phyloP scores from a whole-genome alignment of 1,284 basidiomycete genomes.

The Moniliella sp. region DNA sequence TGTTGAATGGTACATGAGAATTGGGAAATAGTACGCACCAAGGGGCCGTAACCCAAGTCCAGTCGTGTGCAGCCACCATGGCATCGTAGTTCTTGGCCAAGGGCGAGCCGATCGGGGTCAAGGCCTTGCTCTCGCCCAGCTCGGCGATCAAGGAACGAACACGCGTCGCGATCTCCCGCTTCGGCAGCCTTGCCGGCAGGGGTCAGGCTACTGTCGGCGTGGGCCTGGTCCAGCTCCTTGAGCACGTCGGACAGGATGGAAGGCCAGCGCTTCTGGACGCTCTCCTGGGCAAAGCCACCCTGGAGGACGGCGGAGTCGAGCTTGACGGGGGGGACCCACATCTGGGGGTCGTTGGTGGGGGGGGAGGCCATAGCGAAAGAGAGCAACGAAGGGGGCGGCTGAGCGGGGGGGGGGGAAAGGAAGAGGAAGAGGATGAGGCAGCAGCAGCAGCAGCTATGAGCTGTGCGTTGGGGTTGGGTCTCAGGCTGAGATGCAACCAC shows the following conservation, averaged over 20 bases:
- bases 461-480: too few relatives aligned
- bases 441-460: too few relatives aligned
- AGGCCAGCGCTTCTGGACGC: conserved; percentile 57
- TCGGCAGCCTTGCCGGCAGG: conserved; percentile 23
- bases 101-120: conserved; percentile 46
- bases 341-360: not conserved
- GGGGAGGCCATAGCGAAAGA: not conserved
- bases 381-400: too few relatives aligned
- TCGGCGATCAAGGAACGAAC: conserved; percentile 4
- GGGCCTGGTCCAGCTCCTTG: conserved; percentile 45
- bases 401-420: too few relatives aligned
- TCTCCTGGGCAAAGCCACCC: conserved; percentile 41
- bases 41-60: conserved; percentile 72
- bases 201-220: conserved; percentile 21
- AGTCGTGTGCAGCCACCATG: conserved; percentile 27
- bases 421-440: too few relatives aligned
- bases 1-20: not conserved
- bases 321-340: not conserved
- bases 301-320: not conserved
- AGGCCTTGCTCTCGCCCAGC: conserved; percentile 3
- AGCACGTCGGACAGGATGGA: conserved; percentile 61
- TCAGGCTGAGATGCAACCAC: too few relatives aligned
- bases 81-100: conserved; percentile 33
- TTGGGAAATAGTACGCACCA: conserved; percentile 37
- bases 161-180: too few relatives aligned